Base-by-base conservation (phyloP, 768 basidiomycete species). In the Fomitopsis serialis region DNA sequence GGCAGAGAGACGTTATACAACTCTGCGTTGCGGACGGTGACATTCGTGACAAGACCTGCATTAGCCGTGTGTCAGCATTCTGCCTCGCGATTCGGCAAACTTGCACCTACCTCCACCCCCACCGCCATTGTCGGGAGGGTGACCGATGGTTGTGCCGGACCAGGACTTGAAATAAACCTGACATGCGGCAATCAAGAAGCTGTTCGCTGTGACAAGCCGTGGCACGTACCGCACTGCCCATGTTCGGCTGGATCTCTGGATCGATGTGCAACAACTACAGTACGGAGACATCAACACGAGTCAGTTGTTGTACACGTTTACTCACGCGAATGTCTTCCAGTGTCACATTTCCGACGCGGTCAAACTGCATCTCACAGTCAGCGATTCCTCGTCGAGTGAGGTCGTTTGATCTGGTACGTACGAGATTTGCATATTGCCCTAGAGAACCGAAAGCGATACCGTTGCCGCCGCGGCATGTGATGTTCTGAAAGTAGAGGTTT, bases 371-470 rank as follows among this genome's bases (percentile, higher is more conserved):
- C 19, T n/a, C 17, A 22, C 34, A 19, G 23, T 22, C 36, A 25
- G 21, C 19, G n/a, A n/a, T 32, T 2, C 9, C n/a, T 9, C 19
- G 6, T 37, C 8, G n/a, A n/a, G n/a, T n/a, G n/a, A n/a, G 9
- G 40, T 12, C 21, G 34, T 9, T 17, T 21, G 37, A 15, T 12
- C 34, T 3, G 11, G 49, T 4, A 55, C 65, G 50, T 53, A 82
- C 80, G 61, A 81, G 55, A 49, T 78, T 70, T 6, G 68, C 68
- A 55, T 82, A 84, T 64, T 82, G 79, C 8, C 79, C 82, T 6
- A 85, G 65, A 24, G 80, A 81, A 21, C 80, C 81, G 57, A 82
- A 75, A 0, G 82, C 81, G 23, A 84, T 76, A 0, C 81, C 81
- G 57, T 82, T 82, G 5, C 81, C 82, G 9, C 81, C 82, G n/a